Conservation (phyloP, 257 asterid genomes). For the Capsicum baccatum region DNA sequence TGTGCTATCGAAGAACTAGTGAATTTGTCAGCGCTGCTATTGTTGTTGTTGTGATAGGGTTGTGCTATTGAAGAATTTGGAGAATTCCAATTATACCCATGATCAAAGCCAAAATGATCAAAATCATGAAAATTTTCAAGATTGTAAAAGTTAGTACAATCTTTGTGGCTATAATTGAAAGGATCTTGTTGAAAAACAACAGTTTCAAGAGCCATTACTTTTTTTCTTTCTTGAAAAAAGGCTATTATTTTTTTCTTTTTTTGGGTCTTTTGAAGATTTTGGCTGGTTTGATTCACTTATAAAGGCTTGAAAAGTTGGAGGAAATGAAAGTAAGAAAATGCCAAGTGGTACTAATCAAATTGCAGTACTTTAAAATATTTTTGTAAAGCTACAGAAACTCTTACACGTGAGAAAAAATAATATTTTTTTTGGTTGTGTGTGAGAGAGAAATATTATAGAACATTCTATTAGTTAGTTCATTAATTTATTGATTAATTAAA, state of each 20-base stretch:
- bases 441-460: conserved; percentile 13
- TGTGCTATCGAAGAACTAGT: too few relatives aligned
- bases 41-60: not conserved
- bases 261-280: not conserved
- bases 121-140: conserved; percentile 27
- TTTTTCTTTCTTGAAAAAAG: not conserved
- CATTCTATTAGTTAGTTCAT: conserved; percentile 7
- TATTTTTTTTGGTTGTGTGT: conserved; percentile 26
- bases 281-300: conserved; percentile 39
- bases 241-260: not conserved
- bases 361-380: not conserved
- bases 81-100: conserved; percentile 26
- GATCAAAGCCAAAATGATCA: conserved; percentile 19
- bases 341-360: conserved; percentile 46
- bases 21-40: too few relatives aligned
- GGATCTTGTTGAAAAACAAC: conserved; percentile 61
- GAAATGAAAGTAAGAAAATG: conserved; percentile 20
- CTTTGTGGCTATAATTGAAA: conserved; percentile 43
- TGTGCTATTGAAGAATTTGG: conserved; percentile 17
- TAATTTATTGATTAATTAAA: not conserved
- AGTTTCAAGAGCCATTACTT: conserved; percentile 59
- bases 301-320: conserved; percentile 38
- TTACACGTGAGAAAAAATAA: conserved; percentile 47
- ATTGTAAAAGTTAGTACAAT: conserved; percentile 27
- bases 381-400: conserved; percentile 39